Evolutionary conservation across 225 moss, liverwort and hornwort genomes (phyloP).

Genomic region (Lunularia cruciata): DNA sequence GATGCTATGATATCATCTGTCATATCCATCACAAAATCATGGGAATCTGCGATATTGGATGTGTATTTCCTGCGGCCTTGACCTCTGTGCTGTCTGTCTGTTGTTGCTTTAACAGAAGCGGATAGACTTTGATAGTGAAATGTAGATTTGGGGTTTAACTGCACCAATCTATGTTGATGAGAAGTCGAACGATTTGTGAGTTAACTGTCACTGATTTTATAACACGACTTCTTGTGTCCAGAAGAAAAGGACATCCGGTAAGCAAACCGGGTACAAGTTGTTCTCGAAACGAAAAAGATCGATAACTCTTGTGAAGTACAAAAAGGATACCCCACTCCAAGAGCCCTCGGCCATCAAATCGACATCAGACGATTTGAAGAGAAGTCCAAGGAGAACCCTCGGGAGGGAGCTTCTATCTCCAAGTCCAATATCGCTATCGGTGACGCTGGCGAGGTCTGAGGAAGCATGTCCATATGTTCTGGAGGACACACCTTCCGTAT

Average conservation of each 20-base stretch:
- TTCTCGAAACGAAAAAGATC: constrained; percentile 20
- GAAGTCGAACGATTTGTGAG: neutral
- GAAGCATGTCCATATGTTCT: constrained; percentile 16
- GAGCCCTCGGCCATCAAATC: neutral
- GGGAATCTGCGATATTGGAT: no score
- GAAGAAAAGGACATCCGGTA: constrained; percentile 15
- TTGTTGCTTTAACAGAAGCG: neutral
- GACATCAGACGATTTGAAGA: neutral
- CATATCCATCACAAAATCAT: no score
- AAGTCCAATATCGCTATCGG: neutral
- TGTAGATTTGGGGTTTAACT: no score
- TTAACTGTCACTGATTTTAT: neutral
- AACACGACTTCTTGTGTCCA: neutral
- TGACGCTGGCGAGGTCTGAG: constrained; percentile 17
- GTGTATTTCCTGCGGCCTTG: neutral
- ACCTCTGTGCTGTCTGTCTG: neutral
- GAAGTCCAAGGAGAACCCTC: neutral
- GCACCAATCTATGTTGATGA: no score
- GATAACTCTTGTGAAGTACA: neutral
- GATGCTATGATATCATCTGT: no score
- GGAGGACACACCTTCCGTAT: constrained; percentile 10
- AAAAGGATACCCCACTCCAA: neutral
- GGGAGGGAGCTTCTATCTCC: constrained; percentile 10
- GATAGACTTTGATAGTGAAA: no score
- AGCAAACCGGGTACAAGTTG: constrained; percentile 18